These are phyloP conservation scores for Handroanthus guayacan DNA, from an alignment of 257 asterid species.

Conservation along the genomic window DNA sequence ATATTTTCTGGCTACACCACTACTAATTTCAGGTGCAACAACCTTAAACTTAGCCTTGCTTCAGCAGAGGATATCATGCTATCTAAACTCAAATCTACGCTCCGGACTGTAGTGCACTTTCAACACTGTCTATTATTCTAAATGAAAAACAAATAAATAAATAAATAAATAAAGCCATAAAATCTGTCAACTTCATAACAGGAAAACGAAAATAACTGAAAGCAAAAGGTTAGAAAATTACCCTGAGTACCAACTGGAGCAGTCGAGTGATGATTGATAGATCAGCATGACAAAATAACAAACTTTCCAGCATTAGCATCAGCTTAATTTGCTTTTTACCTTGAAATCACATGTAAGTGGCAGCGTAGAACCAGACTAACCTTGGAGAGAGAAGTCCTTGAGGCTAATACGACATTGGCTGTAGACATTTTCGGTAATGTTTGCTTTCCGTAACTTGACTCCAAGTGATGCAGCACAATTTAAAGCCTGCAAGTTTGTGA, in stretches of 20 bases:
- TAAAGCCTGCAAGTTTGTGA: constrained; percentile 95
- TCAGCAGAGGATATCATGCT: too few relatives aligned
- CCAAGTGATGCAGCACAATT: constrained; percentile 96
- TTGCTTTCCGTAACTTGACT: constrained; percentile 68
- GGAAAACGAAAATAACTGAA: not conserved
- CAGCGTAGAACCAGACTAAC: constrained; percentile 49
- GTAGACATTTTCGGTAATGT: constrained; percentile 73
- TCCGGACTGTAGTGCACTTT: not conserved
- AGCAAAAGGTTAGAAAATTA: constrained; percentile 39
- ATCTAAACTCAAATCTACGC: too few relatives aligned
- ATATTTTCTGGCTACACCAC: too few relatives aligned
- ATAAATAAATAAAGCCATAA: not conserved
- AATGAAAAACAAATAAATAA: not conserved
- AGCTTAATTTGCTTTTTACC: constrained; percentile 16
- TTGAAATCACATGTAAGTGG: constrained; percentile 15
- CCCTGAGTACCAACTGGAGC: constrained; percentile 82
- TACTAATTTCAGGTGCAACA: too few relatives aligned
- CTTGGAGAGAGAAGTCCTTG: constrained; percentile 98
- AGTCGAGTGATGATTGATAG: constrained; percentile 42
- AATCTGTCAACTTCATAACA: not conserved
- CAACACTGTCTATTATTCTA: not conserved
- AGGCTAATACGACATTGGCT: constrained; percentile 83
- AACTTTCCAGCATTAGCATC: constrained; percentile 42
- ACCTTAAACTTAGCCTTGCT: too few relatives aligned
- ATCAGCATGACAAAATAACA: constrained; percentile 47